Conservation (phyloP, 257 asterid genomes). For the Osmanthus fragrans region DNA sequence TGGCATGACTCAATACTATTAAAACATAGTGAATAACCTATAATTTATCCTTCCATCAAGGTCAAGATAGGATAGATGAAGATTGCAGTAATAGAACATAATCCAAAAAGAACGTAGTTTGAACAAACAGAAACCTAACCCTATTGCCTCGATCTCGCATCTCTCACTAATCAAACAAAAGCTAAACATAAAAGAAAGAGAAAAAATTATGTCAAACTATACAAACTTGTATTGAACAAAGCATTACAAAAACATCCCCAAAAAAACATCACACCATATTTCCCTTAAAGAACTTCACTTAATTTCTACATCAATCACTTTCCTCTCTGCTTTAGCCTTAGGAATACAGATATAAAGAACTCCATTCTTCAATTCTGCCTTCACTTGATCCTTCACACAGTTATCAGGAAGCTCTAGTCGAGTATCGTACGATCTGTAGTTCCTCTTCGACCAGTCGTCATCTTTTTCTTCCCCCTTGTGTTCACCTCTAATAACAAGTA, state of each 20-base stretch:
- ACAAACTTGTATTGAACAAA: neutral
- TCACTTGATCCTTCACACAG: slow-evolving; percentile 49
- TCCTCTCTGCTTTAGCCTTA: slow-evolving; percentile 46
- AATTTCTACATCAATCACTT: slow-evolving; percentile 55
- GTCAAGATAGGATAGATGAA: too few species aligned
- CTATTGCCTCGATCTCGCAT: too few species aligned
- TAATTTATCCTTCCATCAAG: too few species aligned
- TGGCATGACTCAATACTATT: too few species aligned
- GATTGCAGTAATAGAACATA: too few species aligned
- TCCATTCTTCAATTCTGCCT: slow-evolving; percentile 74
- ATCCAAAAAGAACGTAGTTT: too few species aligned
- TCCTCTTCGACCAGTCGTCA: slow-evolving; percentile 37
- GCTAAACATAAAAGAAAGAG: too few species aligned
- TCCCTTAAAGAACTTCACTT: slow-evolving; percentile 14
- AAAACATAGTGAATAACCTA: too few species aligned
- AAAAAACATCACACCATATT: neutral
- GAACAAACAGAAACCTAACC: too few species aligned
- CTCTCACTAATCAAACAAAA: too few species aligned
- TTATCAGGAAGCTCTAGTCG: slow-evolving; percentile 57
- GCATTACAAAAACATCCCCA: neutral
- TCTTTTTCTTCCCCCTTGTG: slow-evolving; percentile 29
- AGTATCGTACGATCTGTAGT: slow-evolving; percentile 49
- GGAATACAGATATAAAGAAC: slow-evolving; percentile 62
- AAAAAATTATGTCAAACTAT: too few species aligned
- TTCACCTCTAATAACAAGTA: slow-evolving; percentile 62